A percentile compares a stretch with the other conserved stretches of the same genome.
Evolutionary conservation across 2,329 filamentous ascomycete genomes (phyloP).

Genomic region (Hypoxylon sp.): DNA sequence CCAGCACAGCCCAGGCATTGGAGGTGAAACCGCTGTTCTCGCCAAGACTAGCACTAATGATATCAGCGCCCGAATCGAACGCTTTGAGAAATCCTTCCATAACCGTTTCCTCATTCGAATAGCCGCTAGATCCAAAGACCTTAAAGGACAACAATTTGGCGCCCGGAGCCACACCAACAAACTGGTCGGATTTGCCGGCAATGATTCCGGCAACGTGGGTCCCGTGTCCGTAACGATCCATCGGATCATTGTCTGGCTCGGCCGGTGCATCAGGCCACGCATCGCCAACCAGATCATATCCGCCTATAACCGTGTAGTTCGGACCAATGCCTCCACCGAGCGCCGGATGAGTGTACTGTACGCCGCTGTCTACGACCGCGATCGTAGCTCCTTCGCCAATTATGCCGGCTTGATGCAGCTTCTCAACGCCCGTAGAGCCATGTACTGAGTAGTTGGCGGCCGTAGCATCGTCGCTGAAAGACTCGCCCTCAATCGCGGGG

Average conservation of each 20-base stretch:
- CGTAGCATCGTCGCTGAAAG: constrained; percentile 44
- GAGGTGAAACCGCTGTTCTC: constrained; percentile 49
- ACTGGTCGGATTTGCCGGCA: constrained; percentile 47
- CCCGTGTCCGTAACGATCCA: constrained; percentile 43
- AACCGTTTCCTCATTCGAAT: constrained; percentile 47
- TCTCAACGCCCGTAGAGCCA: constrained; percentile 45
- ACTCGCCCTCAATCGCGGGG: constrained; percentile 40
- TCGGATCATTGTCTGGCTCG: constrained; percentile 45
- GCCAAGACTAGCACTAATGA: constrained; percentile 48
- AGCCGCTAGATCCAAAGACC: constrained; percentile 43
- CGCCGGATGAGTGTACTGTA: constrained; percentile 49
- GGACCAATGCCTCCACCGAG: constrained; percentile 48
- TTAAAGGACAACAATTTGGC: constrained; percentile 48
- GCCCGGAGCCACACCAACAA: constrained; percentile 47
- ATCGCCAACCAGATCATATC: constrained; percentile 48
- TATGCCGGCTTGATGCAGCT: constrained; percentile 46
- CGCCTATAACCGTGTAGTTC: constrained; percentile 47
- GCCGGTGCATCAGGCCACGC: constrained; percentile 45
- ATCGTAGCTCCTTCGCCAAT: constrained; percentile 48
- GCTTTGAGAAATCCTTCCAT: constrained; percentile 47
- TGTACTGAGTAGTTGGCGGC: constrained; percentile 48
- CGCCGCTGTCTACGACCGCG: constrained; percentile 48
- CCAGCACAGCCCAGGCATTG: constrained; percentile 61
- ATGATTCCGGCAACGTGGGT: constrained; percentile 49
- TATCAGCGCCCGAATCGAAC: constrained; percentile 48